These are phyloP conservation scores for Pichia exigua DNA, from an alignment of 805 yeast species.

Conservation along the genomic window DNA sequence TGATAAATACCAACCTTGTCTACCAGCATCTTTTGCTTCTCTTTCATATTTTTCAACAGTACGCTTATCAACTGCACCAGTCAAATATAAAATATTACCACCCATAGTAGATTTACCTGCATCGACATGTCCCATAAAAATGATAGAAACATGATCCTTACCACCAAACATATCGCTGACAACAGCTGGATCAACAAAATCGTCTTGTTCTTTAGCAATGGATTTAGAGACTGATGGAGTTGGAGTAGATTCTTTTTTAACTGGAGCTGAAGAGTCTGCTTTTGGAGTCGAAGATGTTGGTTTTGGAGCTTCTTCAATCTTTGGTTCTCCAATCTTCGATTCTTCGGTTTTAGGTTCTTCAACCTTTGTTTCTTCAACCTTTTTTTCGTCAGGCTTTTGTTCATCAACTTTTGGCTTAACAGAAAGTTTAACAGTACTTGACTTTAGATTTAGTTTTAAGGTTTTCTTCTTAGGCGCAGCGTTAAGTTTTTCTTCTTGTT, in stretches of 20 bases:
- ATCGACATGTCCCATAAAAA: constrained; percentile 99
- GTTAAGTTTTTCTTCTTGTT: constrained; percentile 39
- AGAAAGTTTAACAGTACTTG: constrained; percentile 39
- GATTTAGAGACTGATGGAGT: constrained; percentile 2
- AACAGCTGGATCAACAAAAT: constrained; percentile 75
- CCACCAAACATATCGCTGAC: constrained; percentile 93
- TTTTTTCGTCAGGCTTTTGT: constrained; percentile 23
- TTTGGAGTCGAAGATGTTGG: constrained; percentile 22
- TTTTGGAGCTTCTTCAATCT: constrained; percentile 25
- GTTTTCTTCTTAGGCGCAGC: constrained; percentile 54
- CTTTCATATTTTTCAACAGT: constrained; percentile 96
- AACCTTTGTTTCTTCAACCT: constrained; percentile 24
- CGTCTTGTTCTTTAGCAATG: constrained; percentile 63
- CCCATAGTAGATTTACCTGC: constrained; percentile 99
- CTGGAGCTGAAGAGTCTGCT: constrained; percentile 18
- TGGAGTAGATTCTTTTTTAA: constrained; percentile 10
- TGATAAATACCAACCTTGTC: constrained; percentile 99
- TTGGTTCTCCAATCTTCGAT: constrained; percentile 14
- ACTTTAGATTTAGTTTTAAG: constrained; percentile 57
- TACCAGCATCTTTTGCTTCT: constrained; percentile 98
- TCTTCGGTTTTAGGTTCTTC: constrained; percentile 27
- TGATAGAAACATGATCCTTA: constrained; percentile 92
- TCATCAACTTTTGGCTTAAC: constrained; percentile 35
- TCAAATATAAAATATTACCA: constrained; percentile 86
- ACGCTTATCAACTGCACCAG: constrained; percentile 98